A percentile compares a stretch with the other conserved stretches of the same genome.
Evolutionary conservation across 805 yeast species (phyloP).

Genomic region (Candida dendrica): DNA sequence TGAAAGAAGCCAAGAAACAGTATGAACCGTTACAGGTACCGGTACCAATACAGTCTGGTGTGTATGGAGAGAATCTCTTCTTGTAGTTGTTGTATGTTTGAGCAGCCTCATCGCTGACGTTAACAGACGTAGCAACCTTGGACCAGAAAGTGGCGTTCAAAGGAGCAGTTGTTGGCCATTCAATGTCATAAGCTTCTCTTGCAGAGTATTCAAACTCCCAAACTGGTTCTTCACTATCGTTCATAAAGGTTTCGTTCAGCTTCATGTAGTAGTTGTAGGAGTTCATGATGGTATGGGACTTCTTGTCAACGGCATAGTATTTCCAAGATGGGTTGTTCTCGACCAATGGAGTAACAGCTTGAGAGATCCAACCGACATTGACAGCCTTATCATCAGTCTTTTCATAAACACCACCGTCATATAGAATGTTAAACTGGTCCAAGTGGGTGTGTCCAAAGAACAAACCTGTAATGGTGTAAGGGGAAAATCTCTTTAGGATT

Average conservation of each 20-base stretch:
- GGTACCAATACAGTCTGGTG: constrained; percentile 37
- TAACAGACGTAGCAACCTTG: constrained; percentile 38
- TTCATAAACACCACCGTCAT: constrained; percentile 39
- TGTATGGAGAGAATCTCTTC: constrained; percentile 48
- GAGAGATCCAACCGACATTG: constrained; percentile 58
- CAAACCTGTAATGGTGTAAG: constrained; percentile 58
- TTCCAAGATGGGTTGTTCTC: constrained; percentile 67
- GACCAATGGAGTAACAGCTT: constrained; percentile 55
- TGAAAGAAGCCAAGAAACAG: constrained; percentile 34
- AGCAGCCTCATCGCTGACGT: constrained; percentile 33
- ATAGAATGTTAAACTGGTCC: constrained; percentile 59
- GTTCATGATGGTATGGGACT: constrained; percentile 55
- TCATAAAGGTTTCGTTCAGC: constrained; percentile 48
- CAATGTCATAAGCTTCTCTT: constrained; percentile 44
- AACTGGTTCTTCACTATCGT: constrained; percentile 47
- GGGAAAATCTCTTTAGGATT: constrained; percentile 60
- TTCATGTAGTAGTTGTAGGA: constrained; percentile 52
- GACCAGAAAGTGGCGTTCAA: constrained; percentile 69
- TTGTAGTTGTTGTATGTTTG: constrained; percentile 43
- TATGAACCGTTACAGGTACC: constrained; percentile 29
- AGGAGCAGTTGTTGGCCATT: constrained; percentile 55
- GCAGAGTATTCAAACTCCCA: constrained; percentile 65
- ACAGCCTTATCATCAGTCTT: constrained; percentile 38
- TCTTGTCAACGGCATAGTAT: constrained; percentile 58
- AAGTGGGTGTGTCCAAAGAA: constrained; percentile 69